Percentiles rank a stretch among this genome's conserved stretches.
Conservation (phyloP, 140 eudicot species). For the Anethum foeniculum region DNA sequence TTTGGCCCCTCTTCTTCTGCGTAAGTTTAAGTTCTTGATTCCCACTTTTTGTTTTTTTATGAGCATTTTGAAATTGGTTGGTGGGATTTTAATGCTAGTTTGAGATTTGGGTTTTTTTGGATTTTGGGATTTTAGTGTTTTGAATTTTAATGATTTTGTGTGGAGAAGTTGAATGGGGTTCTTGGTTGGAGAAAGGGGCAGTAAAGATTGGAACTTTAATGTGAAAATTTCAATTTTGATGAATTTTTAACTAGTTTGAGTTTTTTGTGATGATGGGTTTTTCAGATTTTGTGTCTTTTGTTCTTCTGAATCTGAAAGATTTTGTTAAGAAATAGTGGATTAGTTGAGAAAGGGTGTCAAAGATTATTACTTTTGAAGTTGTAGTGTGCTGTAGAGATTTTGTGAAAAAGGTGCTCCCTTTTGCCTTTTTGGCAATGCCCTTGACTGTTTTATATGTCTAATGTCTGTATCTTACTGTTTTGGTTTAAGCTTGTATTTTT, state of each 20-base stretch:
- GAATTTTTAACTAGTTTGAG: not conserved
- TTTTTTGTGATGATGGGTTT: not conserved
- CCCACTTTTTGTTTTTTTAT: not conserved
- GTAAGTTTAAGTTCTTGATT: constrained; percentile 29
- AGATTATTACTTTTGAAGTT: not conserved
- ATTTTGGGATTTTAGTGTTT: not conserved
- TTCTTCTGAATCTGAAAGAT: not conserved
- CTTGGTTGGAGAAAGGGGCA: not conserved
- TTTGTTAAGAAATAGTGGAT: not conserved
- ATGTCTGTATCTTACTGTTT: not conserved
- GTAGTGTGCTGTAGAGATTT: not conserved
- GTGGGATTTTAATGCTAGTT: not conserved
- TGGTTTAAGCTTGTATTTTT: not conserved
- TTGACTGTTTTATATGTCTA: not conserved
- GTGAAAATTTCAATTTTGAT: not conserved
- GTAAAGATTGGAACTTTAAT: not conserved
- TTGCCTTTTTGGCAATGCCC: not conserved
- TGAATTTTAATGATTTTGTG: not conserved
- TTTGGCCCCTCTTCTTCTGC: constrained; percentile 92
- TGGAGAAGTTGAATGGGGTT: not conserved
- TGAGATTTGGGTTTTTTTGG: not conserved
- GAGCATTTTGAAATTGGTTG: constrained; percentile 7
- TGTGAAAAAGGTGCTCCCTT: not conserved
- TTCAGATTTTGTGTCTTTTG: not conserved
- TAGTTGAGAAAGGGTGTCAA: not conserved